phyloP scores from a whole-genome alignment of 2,329 filamentous ascomycete species.

The Aspergillus hortae region DNA sequence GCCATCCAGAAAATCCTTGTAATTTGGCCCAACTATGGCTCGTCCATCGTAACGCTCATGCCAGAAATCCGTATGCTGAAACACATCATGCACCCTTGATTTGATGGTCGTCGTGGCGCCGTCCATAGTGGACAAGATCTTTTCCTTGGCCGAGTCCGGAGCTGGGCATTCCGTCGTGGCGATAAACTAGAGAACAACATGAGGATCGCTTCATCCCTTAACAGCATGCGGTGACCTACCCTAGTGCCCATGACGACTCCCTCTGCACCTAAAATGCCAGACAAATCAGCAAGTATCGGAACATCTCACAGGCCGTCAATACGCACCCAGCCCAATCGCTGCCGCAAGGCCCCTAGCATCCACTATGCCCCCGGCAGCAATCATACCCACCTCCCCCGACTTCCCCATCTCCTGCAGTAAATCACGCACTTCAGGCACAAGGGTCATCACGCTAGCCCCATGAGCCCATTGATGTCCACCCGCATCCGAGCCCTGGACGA shows the following conservation, averaged over 20 bases:
- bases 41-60: not conserved
- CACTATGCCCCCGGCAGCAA: slow-evolving; percentile 1
- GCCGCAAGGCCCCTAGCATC: not conserved
- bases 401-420: not conserved
- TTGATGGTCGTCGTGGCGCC: not conserved
- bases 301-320: not conserved
- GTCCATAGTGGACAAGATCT: not conserved
- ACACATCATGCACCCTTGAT: not conserved
- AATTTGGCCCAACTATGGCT: not conserved
- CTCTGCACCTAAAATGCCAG: not conserved
- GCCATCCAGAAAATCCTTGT: not conserved
- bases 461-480: slow-evolving; percentile 1
- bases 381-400: not conserved
- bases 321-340: not conserved
- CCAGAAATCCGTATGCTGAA: not conserved
- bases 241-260: slow-evolving; percentile 1
- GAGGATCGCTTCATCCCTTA: not conserved
- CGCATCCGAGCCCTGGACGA: slow-evolving; percentile 1
- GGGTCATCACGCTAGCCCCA: not conserved
- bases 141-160: not conserved
- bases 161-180: not conserved
- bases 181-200: not conserved
- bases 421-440: not conserved
- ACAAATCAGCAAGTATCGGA: not conserved
- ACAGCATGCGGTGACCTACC: not conserved